Evolutionary conservation across 148 eudicot genomes (phyloP).

Genomic region (Rhododendron kiyosumense): DNA sequence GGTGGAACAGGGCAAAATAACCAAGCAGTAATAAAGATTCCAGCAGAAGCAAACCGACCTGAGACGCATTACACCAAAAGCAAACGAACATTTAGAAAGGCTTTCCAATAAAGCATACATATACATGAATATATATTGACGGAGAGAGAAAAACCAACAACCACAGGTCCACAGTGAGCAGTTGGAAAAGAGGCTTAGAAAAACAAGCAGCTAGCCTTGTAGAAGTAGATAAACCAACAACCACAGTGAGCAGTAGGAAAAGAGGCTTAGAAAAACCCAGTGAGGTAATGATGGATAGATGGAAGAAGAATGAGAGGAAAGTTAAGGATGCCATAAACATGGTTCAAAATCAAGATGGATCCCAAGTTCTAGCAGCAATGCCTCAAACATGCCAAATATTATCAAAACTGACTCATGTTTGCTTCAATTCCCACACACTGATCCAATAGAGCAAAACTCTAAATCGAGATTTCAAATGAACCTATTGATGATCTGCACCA

Average conservation of each 20-base stretch:
- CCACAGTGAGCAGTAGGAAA: background rate
- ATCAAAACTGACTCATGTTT: background rate
- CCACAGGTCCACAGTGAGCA: no score
- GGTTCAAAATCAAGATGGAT: background rate
- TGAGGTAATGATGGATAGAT: background rate
- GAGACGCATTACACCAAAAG: conserved; percentile 14
- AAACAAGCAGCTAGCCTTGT: background rate
- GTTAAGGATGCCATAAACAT: background rate
- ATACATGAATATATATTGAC: background rate
- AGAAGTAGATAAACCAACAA: background rate
- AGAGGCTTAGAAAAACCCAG: background rate
- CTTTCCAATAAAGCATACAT: background rate
- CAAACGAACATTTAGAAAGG: conserved; percentile 4
- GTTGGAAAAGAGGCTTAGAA: background rate
- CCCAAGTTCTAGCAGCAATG: background rate
- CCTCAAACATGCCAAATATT: background rate
- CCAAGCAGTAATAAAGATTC: conserved; percentile 81
- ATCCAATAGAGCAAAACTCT: background rate
- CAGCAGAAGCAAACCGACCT: conserved; percentile 78
- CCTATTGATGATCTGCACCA: background rate
- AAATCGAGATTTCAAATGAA: background rate
- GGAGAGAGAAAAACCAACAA: background rate
- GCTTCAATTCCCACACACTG: background rate
- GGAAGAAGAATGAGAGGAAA: background rate
- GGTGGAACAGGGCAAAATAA: conserved; percentile 80